Conservation (phyloP, 2,329 filamentous ascomycete species). For the Trichoderma afroharzianum region DNA sequence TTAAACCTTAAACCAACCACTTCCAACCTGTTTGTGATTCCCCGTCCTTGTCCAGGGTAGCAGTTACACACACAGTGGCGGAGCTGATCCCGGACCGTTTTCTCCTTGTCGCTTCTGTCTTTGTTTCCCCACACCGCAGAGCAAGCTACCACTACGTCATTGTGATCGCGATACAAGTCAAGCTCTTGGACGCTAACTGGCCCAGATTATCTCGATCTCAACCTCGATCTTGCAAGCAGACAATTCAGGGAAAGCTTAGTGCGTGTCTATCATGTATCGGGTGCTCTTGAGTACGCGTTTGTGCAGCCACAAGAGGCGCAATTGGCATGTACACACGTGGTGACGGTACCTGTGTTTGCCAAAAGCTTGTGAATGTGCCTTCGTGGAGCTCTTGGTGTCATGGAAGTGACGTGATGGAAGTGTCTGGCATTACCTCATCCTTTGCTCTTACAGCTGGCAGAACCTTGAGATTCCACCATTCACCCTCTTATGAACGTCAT, state of each 20-base stretch:
- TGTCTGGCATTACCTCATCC: conserved; percentile 16
- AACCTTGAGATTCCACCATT: background rate
- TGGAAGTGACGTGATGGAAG: conserved; percentile 19
- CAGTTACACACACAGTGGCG: background rate
- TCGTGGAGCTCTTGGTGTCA: conserved; percentile 4
- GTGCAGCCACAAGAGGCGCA: background rate
- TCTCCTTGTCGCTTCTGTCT: background rate
- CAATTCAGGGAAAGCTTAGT: conserved; percentile 2
- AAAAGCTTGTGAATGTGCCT: conserved; percentile 5
- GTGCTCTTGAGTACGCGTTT: background rate
- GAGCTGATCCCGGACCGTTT: conserved; percentile 11
- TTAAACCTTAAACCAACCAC: background rate
- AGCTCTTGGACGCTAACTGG: conserved; percentile 17
- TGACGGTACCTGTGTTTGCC: background rate
- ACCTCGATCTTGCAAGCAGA: background rate
- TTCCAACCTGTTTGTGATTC: background rate
- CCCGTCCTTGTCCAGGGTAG: background rate
- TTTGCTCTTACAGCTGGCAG: background rate
- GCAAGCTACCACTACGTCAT: conserved; percentile 21
- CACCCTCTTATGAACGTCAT: background rate
- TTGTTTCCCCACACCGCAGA: background rate
- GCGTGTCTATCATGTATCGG: background rate
- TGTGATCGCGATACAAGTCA: conserved; percentile 17
- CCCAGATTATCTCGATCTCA: background rate
- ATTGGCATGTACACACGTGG: background rate